Base-by-base conservation (phyloP, 1,284 basidiomycete genomes). In the Phaffia rhodozyma region DNA sequence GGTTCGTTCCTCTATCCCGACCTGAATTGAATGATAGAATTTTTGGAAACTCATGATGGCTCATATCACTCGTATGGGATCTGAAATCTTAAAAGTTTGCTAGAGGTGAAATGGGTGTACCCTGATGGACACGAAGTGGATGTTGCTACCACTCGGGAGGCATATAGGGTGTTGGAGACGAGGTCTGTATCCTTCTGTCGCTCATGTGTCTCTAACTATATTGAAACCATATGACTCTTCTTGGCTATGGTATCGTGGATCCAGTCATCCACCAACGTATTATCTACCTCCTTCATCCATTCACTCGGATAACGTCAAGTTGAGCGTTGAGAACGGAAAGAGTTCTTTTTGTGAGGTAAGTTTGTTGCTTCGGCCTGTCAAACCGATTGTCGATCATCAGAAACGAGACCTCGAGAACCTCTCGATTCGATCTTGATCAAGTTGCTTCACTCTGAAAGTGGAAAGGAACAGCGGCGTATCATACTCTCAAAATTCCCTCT, bases 241-340 rank as follows among this genome's bases (percentile, higher is more conserved):
- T 13, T 48, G 9, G n/a, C 7, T 21, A 23, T 25, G 57, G 7
- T 25, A 3, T 25, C 11, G n/a, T 2, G 38, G n/a, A 29, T n/a
- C 23, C 48, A 74, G 72, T 47, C 74, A 75, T 62, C 75, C 75
- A 11, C 75, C 74, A 1, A 75, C 72, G 2, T 74, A 75, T 58
- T 75, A 75, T 65, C 61, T 75, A 4, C 74, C 74, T 3, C 71
- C 71, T 2, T 55, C 50, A 0, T 53, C 67, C 3, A 55, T 73
- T 34, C n/a, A 38, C 5, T 32, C 63, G 3, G 32, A 25, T 5
- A 68, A 70, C 20, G 66, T 71, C 4, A 58, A 69, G 1, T 63
- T 74, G 4, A 58, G 25, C 1, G 67, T 63, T n/a, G 70, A 71
- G 18, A 43, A 16, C 2, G 47, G 60, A 4, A 69, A 68, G 56